These are phyloP conservation scores for Kodamaea suecica DNA, from an alignment of 1,139 yeast species.

Conservation along the genomic window DNA sequence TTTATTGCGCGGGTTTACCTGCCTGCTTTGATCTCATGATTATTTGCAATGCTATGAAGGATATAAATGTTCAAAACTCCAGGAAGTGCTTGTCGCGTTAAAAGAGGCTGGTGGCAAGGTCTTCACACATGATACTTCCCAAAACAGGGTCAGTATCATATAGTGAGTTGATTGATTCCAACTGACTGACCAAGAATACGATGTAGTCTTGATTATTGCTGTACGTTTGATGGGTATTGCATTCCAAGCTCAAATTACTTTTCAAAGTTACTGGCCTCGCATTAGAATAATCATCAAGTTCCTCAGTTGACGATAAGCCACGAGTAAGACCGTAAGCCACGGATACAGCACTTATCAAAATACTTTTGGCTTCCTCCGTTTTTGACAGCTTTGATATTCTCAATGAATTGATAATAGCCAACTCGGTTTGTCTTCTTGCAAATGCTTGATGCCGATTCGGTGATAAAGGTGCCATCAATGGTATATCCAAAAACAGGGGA, in stretches of 20 bases:
- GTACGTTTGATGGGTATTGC: constrained; percentile 6
- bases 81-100: too few species aligned
- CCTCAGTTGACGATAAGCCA: constrained; percentile 4
- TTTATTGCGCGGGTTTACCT: too few species aligned
- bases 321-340: constrained; percentile 8
- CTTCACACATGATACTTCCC: constrained; percentile 17
- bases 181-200: constrained; percentile 13
- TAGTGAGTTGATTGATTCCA: constrained; percentile 10
- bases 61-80: too few species aligned
- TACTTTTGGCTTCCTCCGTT: constrained; percentile 3
- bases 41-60: not conserved
- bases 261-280: constrained; percentile 4
- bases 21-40: too few species aligned
- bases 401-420: constrained; percentile 24
- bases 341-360: constrained; percentile 8
- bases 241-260: constrained; percentile 9
- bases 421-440: constrained; percentile 33
- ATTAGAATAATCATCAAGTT: too few species aligned
- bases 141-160: constrained; percentile 9
- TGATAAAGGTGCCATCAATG: constrained; percentile 28
- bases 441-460: constrained; percentile 28
- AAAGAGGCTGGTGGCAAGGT: constrained; percentile 11
- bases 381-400: constrained; percentile 4
- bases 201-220: constrained; percentile 13
- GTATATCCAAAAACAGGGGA: constrained; percentile 19